phyloP scores from a whole-genome alignment of 139 green algal genomes.

The Tetradesmus lagerheimii region DNA sequence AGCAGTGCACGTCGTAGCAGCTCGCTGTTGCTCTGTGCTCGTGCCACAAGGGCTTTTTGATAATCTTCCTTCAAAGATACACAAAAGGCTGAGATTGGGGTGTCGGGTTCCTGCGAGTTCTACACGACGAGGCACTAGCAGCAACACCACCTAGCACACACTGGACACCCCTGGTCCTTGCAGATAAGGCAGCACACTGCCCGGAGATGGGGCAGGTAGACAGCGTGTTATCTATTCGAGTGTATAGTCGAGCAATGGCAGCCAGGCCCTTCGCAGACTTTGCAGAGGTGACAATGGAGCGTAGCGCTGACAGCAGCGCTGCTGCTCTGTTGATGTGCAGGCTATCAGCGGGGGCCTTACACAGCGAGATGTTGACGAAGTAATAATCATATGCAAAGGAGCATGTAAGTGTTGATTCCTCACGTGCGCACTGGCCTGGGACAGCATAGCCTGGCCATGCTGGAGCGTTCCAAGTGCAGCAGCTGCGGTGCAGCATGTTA shows the following conservation, averaged over 20 bases:
- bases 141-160: neutral
- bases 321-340: slow-evolving; percentile 63
- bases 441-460: neutral
- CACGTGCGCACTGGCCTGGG: too few species aligned
- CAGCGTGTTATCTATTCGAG: neutral
- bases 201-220: neutral
- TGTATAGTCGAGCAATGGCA: neutral
- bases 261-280: neutral
- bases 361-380: slow-evolving; percentile 93
- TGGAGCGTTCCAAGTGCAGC: neutral
- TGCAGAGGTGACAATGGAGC: neutral
- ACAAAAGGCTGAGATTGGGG: too few species aligned
- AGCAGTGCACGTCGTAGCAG: neutral
- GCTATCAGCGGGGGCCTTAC: slow-evolving; percentile 84
- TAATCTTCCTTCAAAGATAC: too few species aligned
- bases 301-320: neutral
- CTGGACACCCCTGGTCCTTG: neutral
- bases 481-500: neutral
- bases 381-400: slow-evolving; percentile 72
- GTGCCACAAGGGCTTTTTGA: too few species aligned
- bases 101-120: neutral
- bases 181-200: neutral
- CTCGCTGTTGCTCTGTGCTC: neutral
- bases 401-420: slow-evolving; percentile 63
- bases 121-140: neutral